These are phyloP conservation scores for Cardiospermum halicacabum DNA, from an alignment of 345 rosid species.

Conservation along the genomic window DNA sequence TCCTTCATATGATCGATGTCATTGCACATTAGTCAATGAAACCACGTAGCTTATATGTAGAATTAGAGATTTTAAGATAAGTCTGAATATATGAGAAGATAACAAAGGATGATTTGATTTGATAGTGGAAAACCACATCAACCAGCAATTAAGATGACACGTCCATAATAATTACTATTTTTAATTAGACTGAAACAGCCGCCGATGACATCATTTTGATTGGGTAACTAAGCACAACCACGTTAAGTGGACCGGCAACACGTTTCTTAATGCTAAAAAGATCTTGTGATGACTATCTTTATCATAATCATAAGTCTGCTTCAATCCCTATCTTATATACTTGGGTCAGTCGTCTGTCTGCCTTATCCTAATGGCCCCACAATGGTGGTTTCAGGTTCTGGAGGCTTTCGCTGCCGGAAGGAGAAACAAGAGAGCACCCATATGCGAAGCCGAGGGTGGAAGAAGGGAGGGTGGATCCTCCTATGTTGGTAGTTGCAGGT, in stretches of 20 bases:
- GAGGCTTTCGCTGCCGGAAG: slow-evolving; percentile 71
- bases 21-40: neutral
- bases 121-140: too few relatives aligned
- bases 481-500: slow-evolving; percentile 64
- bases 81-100: too few relatives aligned
- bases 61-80: neutral
- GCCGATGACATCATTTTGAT: too few relatives aligned
- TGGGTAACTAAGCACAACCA: neutral
- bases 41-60: neutral
- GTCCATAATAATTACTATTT: too few relatives aligned
- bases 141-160: too few relatives aligned
- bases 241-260: neutral
- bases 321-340: neutral
- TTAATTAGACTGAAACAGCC: too few relatives aligned
- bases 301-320: neutral
- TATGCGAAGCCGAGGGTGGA: slow-evolving; percentile 49
- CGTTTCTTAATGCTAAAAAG: neutral
- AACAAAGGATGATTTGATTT: too few relatives aligned
- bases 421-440: slow-evolving; percentile 69
- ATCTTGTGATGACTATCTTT: neutral
- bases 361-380: slow-evolving; percentile 17
- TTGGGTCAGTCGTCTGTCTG: slow-evolving; percentile 26
- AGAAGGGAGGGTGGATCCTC: slow-evolving; percentile 37
- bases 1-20: neutral
- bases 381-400: slow-evolving; percentile 51